Evolutionary conservation across 768 basidiomycete genomes (phyloP), one percentile per base, ranked within the genome.

Genomic region (Tricholoma flavovirens): DNA sequence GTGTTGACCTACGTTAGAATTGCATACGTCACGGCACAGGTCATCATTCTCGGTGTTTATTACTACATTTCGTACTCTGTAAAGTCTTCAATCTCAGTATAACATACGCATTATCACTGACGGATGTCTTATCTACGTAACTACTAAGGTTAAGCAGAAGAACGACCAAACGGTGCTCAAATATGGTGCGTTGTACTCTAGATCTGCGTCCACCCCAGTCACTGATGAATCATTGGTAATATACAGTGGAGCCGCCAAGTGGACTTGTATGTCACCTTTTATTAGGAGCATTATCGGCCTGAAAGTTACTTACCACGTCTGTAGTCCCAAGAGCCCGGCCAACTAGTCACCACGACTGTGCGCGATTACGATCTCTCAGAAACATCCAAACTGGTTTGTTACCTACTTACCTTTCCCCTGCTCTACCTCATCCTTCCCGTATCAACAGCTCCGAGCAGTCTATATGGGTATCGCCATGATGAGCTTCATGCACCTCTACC

Each of bases 161-260:
- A 98, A 98, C 65, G 96, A 99, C 75, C 83, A 88, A 70, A 93
- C 93, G 1, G 91, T 96, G 24, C 77, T 99, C 65, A 99, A 97
- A 82, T 99, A 96, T 73, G 90, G 90, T 87, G 17, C 5, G 46
- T 51, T 24, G 42, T 42, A 46, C 26, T 49, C 15, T 57, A n/a
- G 19, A 48, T 33, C 29, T 30, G 12, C 38, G 5, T 19, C 15
- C 35, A 15, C 54, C 15, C 10, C 35, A 8, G 33, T 2, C 49
- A 50, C 49, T 65, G 2, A 10, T 35, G 56, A 56, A 51, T 60
- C 14, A 43, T 55, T 40, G 5, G 55, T 17, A 35, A 26, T 35
- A n/a, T 21, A 17, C 49, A 91, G 93, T 95, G 45, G 92, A 96
- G 64, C 78, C 86, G 1, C 70, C 83, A 45, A 81, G 73, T 61